Evolutionary conservation across 495 filamentous ascomycete species (phyloP), one percentile per base, ranked within the genome.

Genomic region (Chlorociboria aeruginascens): DNA sequence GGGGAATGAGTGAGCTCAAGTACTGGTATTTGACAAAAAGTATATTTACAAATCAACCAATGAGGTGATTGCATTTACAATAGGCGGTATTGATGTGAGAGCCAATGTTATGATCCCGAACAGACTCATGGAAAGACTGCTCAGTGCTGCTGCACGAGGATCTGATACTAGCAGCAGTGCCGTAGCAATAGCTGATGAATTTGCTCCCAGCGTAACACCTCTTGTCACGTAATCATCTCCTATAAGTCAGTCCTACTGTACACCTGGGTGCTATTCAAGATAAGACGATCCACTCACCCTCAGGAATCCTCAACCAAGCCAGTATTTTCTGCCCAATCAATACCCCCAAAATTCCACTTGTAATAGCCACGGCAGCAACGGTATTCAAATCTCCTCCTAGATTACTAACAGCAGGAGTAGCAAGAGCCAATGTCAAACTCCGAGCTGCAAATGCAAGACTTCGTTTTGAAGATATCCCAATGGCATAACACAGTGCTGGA

Each of bases 151-250:
- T 6, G 72, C 74, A 32, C 74, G 63, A 0, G 70, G 70, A 48
- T 77, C 75, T 7, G 65, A 68, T 10, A 61, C 62, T 29, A 79
- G 53, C 29, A 77, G 59, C 43, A 71, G 51, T 7, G 74, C 71
- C 13, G 74, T 76, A 4, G 65, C 71, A 33, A 78, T 72, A 8
- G 73, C 72, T 6, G 65, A 69, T 2, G 69, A 70, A 54, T 75
- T 78, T 3, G 63, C 70, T 4, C 75, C 74, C 2, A 78, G 45
- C 7, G 73, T 71, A 1, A 78, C 71, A 33, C 74, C 72, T 42
- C 73, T 57, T 1, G 71, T 73, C 10, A 79, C 72, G 48, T 77
- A 78, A 35, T 77, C 74, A 40, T 74, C 71, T 72, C 30, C 45
- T 28, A 36, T 29, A 17, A 25, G 45, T 59, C 31, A 59, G 56